Evolutionary conservation across 306 rosid species (phyloP), one percentile per base, ranked within the genome.

Genomic region (Fagus sylvatica): DNA sequence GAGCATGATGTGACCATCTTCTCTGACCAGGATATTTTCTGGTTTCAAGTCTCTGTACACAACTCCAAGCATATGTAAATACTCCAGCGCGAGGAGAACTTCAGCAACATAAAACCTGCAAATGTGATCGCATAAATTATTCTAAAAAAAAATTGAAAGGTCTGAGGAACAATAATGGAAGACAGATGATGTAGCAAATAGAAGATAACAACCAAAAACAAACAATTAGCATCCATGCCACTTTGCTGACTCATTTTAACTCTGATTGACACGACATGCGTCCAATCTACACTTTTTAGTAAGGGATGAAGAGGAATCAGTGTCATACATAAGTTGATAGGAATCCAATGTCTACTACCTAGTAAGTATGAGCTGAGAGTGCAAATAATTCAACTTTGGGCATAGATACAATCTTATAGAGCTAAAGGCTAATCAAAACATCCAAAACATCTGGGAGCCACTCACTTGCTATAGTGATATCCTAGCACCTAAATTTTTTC

Each of bases 1-100:
- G 85, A 96, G 89, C 99, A 96, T 93, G 51, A 96, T 90, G 78
- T 96, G 98, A n/a, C 99, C 99, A 81, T 96, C 99, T 85, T 96
- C 99, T 83, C 98, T 91, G 8, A 96, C 98, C 40, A 96, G 78
- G 70, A 96, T 90, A 74, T 93, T 96, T 85, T 93, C 98, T 7
- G 99, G 99, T 89, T 93, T 96, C 78, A 96, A 83, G 74, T 96
- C 98, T 77, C 98, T 97, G 83, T 96, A 96, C 43, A 96, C 91
- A 69, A 96, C 99, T 42, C 98, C 99, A 46, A 88, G 91, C 99
- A 96, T 93, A 84, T 96, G 99, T 71, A 96, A 84, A 80, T 96
- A 96, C 88, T 96, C 99, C 79, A 96, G 76, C 41, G 97, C 98
- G 36, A 96, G 97, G 59, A 96, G 98, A 72, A 93, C 93, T 78